Conservation (phyloP, 257 asterid genomes). For the Solanum megistacrolobum region DNA sequence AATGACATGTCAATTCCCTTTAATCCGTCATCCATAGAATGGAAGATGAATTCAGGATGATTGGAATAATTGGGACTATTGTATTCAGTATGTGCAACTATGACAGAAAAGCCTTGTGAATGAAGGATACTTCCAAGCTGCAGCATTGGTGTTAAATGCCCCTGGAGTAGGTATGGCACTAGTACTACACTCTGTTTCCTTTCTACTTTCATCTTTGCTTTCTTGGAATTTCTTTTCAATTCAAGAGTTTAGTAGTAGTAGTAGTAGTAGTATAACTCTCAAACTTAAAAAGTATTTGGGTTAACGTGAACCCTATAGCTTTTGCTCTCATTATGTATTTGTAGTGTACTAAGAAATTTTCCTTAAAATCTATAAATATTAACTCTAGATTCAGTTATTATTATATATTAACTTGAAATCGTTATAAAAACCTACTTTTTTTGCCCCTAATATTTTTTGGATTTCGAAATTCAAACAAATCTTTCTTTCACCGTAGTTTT, state of each 20-base stretch:
- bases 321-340: too few relatives aligned
- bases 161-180: slow-evolving; percentile 30
- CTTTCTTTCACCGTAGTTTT: too few relatives aligned
- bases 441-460: too few relatives aligned
- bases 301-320: too few relatives aligned
- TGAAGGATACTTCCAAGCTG: slow-evolving; percentile 45
- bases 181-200: slow-evolving; percentile 1
- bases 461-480: too few relatives aligned
- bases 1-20: not conserved
- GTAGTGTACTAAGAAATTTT: too few relatives aligned
- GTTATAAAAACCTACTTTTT: too few relatives aligned
- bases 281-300: not conserved
- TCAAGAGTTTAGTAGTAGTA: not conserved
- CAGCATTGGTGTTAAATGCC: slow-evolving; percentile 43
- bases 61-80: slow-evolving; percentile 26
- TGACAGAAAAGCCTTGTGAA: slow-evolving; percentile 28
- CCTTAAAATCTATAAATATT: too few relatives aligned
- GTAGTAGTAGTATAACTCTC: not conserved
- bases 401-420: too few relatives aligned
- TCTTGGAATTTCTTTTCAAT: not conserved
- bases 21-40: slow-evolving; percentile 6
- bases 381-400: too few relatives aligned
- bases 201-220: not conserved
- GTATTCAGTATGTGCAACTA: slow-evolving; percentile 26
- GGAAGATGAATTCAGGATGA: slow-evolving; percentile 28